Base-by-base conservation (phyloP, 1,284 basidiomycete species). In the Dichomitus squalens region DNA sequence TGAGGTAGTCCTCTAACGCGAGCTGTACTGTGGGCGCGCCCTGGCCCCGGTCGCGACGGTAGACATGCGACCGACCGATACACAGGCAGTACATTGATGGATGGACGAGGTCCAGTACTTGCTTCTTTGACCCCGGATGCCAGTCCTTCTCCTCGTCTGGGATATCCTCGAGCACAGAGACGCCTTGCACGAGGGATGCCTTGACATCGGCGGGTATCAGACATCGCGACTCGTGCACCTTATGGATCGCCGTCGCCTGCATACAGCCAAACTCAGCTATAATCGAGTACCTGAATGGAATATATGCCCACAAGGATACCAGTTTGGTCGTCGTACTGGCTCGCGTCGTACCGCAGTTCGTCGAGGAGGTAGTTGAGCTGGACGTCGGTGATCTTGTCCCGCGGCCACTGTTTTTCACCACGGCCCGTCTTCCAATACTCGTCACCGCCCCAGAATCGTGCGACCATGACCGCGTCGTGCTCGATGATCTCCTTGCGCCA, bases 271-370 rank as follows among this genome's bases (percentile, higher is more conserved):
- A 16, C 20, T 27, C n/a, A 29, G 29, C 14, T 4, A 46, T n/a
- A 6, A 8, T 20, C 6, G 48, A 36, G 6, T 25, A 25, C 8
- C n/a, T n/a, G n/a, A n/a, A n/a, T n/a, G n/a, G 18, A 23, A 21
- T 7, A 11, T 25, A n/a, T 6, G 21, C 55, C 40, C 9, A 60
- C 72, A 59, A 71, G 74, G 77, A 52, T 52, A 5, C 50, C 35
- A 4, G 20, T 47, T 11, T 35, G 20, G 7, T 14, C 7, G 20
- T 46, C 43, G 2, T 23, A 7, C 25, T 47, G n/a, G 6, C 21
- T 7, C 14, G 55, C 43, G 7, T 12, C 21, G 23, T 52, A 48
- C 23, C 18, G 23, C 5, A 57, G 38, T n/a, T 52, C 49, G 41
- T 44, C 55, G 27, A 57, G 33, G 36, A 57, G 21, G 49, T 57